Evolutionary conservation across 140 eudicot genomes (phyloP), one percentile per base, ranked within the genome.

Genomic region (Stevia rebaudiana): DNA sequence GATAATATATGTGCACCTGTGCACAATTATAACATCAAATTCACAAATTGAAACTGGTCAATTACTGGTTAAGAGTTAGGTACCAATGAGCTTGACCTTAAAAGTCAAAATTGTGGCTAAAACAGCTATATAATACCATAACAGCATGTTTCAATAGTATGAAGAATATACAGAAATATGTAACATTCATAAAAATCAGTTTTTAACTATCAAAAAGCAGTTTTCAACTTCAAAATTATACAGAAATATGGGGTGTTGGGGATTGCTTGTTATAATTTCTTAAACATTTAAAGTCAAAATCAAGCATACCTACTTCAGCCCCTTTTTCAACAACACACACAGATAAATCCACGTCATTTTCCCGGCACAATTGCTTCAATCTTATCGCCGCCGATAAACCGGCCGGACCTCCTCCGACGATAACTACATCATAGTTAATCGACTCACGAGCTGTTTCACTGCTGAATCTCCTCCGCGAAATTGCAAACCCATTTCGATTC

Each of bases 251-350:
- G 16, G 58, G 58, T 16, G 63, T 56, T 30, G n/a, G 22, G 41
- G 23, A 55, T 55, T 55, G 11, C 41, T 2, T 56, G 12, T 54
- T 2, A 12, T 0, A 13, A 40, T 16, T 22, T 18, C 39, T 24
- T 53, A 12, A 65, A 31, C 11, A 25, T 11, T 7, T 4, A 35
- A 35, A 33, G 1, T 2, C 15, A 8, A 63, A 73, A 58, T 25
- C 41, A 54, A 58, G 33, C 83, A 55, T 87, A 87, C 98, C 98
- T n/a, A 91, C 75, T 83, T 92, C 92, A 62, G 98, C 95, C 18
- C 96, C 98, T 57, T 92, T 92, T 75, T 92, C 98, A 0, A 92
- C 96, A 75, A 92, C 89, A 75, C 98, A 92, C 22, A 92, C 96
- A 0, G 96, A 87, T 7, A 79, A 76, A 48, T 92, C 95, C 19